Base-by-base conservation (phyloP, 2,329 filamentous ascomycete species). In the Ophiostoma australiae region DNA sequence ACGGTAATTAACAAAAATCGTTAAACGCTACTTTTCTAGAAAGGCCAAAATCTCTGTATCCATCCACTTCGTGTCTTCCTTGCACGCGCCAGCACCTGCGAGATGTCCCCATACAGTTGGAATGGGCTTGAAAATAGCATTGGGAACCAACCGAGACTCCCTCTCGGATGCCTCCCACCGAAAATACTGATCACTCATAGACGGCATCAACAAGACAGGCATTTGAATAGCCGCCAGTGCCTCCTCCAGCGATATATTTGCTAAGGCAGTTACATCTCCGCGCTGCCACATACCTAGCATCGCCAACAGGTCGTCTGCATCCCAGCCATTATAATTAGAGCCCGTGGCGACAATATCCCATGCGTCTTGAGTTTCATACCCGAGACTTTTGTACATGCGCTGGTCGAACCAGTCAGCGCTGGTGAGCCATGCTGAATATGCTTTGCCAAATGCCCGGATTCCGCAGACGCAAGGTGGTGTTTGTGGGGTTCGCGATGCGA, bases 391-490 rank as follows among this genome's bases (percentile, higher is more conserved):
- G 77, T 90, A 90, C n/a, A 92, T 72, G 77, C 84, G 89, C 74
- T 92, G 82, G 1, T 91, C 85, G 76, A 94, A 94, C 76, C 94
- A 94, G 0, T 90, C 85, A 76, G 94, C 91, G 69, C 88, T 91
- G 76, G 94, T 91, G 0, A 92, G 91, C 91, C 88, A 95, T 0
- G 91, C 91, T 1, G 91, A 91, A 78, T 95, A 95, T 0, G 89
- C 91, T 65, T 90, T 84, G 0, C 86, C 90, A 71, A 94, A 86
- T 0, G 91, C 91, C 76, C 90, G 93, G 58, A 94, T 77, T 71
- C 84, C 77, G 76, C 75, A 80, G 75, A 3, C 77, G 20, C 65
- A 73, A 4, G 70, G 73, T 67, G 76, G 69, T 27, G 69, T 73
- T 17, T 73, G 77, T 27, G 76, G 75, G 0, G 81, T 80, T 77